Evolutionary conservation across 2,329 filamentous ascomycete species (phyloP), one percentile per base, ranked within the genome.

Genomic region (Macrophomina pseudophaseolina): DNA sequence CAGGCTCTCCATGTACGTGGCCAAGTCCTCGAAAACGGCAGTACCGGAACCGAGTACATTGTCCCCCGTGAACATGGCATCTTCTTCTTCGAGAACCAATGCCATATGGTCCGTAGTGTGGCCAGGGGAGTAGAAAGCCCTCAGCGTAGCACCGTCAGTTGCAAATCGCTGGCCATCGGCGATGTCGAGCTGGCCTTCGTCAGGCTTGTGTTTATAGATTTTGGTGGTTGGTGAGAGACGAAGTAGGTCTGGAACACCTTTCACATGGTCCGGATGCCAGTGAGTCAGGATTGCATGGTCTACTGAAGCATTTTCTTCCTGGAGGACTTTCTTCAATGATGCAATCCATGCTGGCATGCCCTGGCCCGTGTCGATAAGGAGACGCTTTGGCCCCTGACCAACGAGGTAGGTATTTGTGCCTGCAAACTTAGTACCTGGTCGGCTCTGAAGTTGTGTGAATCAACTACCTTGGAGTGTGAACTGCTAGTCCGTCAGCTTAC

Each of bases 341-440:
- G 84, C 78, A 49, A 88, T 84, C 94, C 94, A 99, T 40, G 86
- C 84, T 2, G 89, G 86, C 67, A 83, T 86, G 54, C 94, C 95
- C 78, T 97, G 90, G 58, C 91, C 95, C 0, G 94, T 97, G 80
- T 99, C 95, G 74, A 99, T 88, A 28, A 99, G 86, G 67, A 98
- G 84, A 9, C 95, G 89, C 6, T 81, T 80, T 5, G 82, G 76
- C 3, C 94, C 94, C 6, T 86, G 89, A 67, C 95, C 95, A 67
- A 99, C 75, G 18, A 99, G 86, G 78, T 99, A 99, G 40, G 95
- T 99, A 78, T 99, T 99, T 71, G 95, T 97, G 69, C 93, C 58
- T 62, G 9, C 2, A 28, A 11, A 9, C 6, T 62, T 6, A 49
- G 33, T 23, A 28, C n/a, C 44, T 71, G 35, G 6, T 5, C n/a